Conservation (phyloP, 768 basidiomycete species). For the Russula griseocarnosa region DNA sequence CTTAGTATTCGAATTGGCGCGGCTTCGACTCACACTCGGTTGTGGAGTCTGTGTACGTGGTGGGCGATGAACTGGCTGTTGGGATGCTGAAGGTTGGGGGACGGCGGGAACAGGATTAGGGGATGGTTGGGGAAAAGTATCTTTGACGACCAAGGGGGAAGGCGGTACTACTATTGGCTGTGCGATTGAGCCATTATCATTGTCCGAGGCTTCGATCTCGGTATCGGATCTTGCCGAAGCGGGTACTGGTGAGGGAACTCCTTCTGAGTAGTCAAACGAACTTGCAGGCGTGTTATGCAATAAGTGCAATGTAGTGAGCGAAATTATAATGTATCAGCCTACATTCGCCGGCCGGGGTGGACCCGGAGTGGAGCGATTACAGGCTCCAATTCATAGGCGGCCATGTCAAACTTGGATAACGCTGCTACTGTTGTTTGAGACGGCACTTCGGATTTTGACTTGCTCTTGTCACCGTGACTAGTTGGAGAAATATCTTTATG, state of each 20-base stretch:
- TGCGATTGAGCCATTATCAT: too few species aligned
- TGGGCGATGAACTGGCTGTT: conserved; percentile 10
- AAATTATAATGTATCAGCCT: too few species aligned
- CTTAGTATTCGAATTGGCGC: conserved; percentile 31
- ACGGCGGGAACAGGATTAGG: conserved; percentile 11
- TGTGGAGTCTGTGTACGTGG: conserved; percentile 31
- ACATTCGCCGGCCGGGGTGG: too few species aligned
- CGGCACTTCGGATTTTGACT: neutral
- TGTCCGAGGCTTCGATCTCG: too few species aligned
- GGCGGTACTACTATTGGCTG: too few species aligned
- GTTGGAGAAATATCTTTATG: neutral
- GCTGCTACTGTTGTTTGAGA: neutral
- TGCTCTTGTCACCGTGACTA: neutral
- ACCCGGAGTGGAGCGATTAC: too few species aligned
- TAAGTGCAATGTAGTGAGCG: too few species aligned
- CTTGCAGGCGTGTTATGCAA: too few species aligned
- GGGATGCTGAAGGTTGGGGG: conserved; percentile 15
- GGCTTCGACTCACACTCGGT: conserved; percentile 35
- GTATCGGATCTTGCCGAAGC: too few species aligned
- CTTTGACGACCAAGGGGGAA: too few species aligned
- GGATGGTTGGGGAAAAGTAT: conserved; percentile 24
- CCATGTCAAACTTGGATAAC: neutral
- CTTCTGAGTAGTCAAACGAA: too few species aligned
- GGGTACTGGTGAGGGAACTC: too few species aligned
- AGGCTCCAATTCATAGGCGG: neutral